Percentiles rank a stretch among this genome's conserved stretches.
Evolutionary conservation across 768 basidiomycete genomes (phyloP).

Genomic region (Podaxis rugospora): DNA sequence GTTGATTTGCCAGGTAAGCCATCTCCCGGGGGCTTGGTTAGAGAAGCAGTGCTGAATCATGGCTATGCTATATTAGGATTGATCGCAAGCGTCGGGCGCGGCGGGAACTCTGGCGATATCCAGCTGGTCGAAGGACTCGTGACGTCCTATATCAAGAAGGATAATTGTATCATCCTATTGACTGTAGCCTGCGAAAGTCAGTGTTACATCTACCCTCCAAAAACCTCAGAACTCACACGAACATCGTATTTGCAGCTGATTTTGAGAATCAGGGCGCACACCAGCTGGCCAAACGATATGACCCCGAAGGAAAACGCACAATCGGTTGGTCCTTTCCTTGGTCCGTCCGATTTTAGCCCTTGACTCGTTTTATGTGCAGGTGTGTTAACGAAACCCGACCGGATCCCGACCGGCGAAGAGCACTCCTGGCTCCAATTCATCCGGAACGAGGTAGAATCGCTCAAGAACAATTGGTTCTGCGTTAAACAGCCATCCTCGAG

Average conservation of each 20-base stretch:
- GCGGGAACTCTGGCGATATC: constrained; percentile 50
- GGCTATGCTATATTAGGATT: background rate
- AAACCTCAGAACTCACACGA: background rate
- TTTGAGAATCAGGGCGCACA: constrained; percentile 79
- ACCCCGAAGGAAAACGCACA: constrained; percentile 61
- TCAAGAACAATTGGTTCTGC: constrained; percentile 57
- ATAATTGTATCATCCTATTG: constrained; percentile 59
- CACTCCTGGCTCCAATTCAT: constrained; percentile 53
- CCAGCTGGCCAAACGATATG: constrained; percentile 53
- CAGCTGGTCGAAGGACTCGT: constrained; percentile 57
- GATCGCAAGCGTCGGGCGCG: constrained; percentile 3
- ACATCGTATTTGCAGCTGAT: constrained; percentile 44
- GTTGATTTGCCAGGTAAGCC: constrained; percentile 53
- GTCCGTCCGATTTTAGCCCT: background rate
- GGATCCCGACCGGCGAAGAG: constrained; percentile 54
- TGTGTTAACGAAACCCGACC: constrained; percentile 72
- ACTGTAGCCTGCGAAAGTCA: constrained; percentile 63
- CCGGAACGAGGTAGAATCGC: constrained; percentile 44
- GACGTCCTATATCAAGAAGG: constrained; percentile 51
- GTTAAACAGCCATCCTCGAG: constrained; percentile 51
- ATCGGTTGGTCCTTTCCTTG: constrained; percentile 46
- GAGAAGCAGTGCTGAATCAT: background rate
- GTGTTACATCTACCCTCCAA: constrained; percentile 12
- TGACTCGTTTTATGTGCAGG: constrained; percentile 31
- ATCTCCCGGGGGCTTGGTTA: background rate